Evolutionary conservation across 2,329 filamentous ascomycete species (phyloP).

Genomic region (Leptographium procerum): DNA sequence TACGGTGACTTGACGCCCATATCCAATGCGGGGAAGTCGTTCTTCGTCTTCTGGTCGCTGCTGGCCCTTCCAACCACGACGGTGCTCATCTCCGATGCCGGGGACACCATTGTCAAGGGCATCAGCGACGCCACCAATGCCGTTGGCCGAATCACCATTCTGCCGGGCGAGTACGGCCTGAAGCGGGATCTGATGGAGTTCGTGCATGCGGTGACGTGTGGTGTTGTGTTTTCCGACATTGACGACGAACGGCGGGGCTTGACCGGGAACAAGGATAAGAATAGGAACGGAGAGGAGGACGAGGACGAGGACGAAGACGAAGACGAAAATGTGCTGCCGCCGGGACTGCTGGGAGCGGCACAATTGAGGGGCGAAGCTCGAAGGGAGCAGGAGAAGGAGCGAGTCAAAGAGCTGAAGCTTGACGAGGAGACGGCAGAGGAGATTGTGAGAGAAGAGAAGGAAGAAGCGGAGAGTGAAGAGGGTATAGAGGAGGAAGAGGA

Average conservation of each 20-base stretch:
- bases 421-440: background rate
- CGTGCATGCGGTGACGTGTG: slow-evolving; percentile 29
- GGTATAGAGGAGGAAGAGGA: slow-evolving; percentile 10
- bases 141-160: slow-evolving; percentile 47
- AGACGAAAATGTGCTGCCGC: slow-evolving; percentile 24
- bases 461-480: slow-evolving; percentile 6
- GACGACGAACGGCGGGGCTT: background rate
- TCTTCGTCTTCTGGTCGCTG: slow-evolving; percentile 89
- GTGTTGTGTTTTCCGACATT: slow-evolving; percentile 24
- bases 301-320: slow-evolving; percentile 9
- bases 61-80: slow-evolving; percentile 82
- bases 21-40: slow-evolving; percentile 68
- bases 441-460: background rate
- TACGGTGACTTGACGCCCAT: slow-evolving; percentile 71
- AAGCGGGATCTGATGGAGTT: slow-evolving; percentile 32
- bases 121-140: slow-evolving; percentile 43
- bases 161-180: slow-evolving; percentile 44
- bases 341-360: slow-evolving; percentile 29
- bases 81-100: slow-evolving; percentile 71
- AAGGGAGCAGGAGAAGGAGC: slow-evolving; percentile 9
- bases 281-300: slow-evolving; percentile 17
- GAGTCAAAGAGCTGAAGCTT: slow-evolving; percentile 14
- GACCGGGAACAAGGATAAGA: slow-evolving; percentile 1
- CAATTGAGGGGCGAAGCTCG: slow-evolving; percentile 14
- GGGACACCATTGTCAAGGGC: slow-evolving; percentile 65